phyloP scores from a whole-genome alignment of 2,329 filamentous ascomycete genomes.

The Fonsecaea pedrosoi region DNA sequence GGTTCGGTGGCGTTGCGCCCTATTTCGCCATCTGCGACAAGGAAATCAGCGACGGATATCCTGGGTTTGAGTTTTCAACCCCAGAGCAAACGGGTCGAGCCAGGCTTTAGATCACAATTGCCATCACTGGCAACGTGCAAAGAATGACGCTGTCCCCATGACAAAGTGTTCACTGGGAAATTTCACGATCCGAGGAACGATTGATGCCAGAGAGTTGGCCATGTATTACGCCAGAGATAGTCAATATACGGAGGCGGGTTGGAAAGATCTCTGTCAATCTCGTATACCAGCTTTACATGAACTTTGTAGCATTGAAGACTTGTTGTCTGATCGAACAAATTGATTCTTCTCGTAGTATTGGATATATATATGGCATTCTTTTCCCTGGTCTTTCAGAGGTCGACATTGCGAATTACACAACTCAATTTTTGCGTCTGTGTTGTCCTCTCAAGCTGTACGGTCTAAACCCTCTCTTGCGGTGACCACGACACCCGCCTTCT shows the following conservation, averaged over 20 bases:
- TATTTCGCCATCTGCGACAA: slow-evolving; percentile 24
- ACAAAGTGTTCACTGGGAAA: background rate
- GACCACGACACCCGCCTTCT: slow-evolving; percentile 29
- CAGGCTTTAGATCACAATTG: slow-evolving; percentile 3
- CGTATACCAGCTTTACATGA: background rate
- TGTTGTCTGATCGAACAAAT: background rate
- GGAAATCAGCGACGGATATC: slow-evolving; percentile 27
- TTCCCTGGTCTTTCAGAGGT: background rate
- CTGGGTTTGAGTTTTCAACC: slow-evolving; percentile 24
- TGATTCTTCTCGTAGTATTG: background rate
- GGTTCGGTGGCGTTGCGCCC: slow-evolving; percentile 26
- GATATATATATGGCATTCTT: too few relatives aligned
- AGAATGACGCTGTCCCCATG: background rate
- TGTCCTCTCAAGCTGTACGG: background rate
- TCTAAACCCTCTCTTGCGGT: background rate
- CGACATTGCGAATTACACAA: background rate
- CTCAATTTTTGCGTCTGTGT: background rate
- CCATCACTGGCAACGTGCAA: too few relatives aligned
- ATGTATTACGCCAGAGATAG: background rate
- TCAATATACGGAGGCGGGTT: background rate
- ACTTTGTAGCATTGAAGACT: background rate
- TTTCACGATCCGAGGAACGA: too few relatives aligned
- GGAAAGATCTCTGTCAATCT: background rate
- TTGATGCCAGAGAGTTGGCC: background rate
- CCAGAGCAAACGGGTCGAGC: slow-evolving; percentile 9